phyloP scores from a whole-genome alignment of 1,139 yeast genomes.

The Scheffersomyces segobiensis region DNA sequence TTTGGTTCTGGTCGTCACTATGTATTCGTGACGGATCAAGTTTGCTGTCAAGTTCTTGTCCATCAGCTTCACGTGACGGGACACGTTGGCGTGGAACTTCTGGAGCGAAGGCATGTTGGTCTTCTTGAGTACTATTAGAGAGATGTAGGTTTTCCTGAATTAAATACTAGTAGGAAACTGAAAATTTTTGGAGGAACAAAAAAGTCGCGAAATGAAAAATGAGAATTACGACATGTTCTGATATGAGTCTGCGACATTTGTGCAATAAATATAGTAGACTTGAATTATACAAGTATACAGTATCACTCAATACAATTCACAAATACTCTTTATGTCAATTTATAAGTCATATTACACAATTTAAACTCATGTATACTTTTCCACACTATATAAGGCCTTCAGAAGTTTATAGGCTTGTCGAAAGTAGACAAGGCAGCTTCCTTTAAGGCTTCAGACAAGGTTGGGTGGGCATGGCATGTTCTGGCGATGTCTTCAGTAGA shows the following conservation, averaged over 20 bases:
- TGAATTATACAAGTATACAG: neutral
- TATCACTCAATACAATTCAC: no score
- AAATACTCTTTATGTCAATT: neutral
- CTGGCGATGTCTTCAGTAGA: conserved; percentile 97
- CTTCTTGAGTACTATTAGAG: neutral
- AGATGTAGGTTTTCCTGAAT: neutral
- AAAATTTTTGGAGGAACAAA: neutral
- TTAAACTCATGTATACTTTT: neutral
- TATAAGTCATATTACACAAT: neutral
- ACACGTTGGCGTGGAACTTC: conserved; percentile 45
- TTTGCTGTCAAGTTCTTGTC: conserved; percentile 48
- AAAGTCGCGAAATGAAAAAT: neutral
- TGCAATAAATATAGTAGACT: neutral
- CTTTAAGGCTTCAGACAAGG: conserved; percentile 95
- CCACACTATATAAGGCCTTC: conserved; percentile 16
- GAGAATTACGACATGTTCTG: neutral
- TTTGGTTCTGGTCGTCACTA: conserved; percentile 46
- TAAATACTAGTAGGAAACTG: neutral
- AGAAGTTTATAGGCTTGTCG: conserved; percentile 86
- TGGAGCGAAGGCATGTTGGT: conserved; percentile 42
- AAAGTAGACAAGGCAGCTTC: conserved; percentile 96
- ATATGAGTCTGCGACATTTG: neutral
- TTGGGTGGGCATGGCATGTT: conserved; percentile 98
- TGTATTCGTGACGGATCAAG: conserved; percentile 46
- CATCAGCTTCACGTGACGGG: conserved; percentile 47